Conservation (phyloP, 371 early-diverging fungal genomes). For the Mortierella sp. region DNA sequence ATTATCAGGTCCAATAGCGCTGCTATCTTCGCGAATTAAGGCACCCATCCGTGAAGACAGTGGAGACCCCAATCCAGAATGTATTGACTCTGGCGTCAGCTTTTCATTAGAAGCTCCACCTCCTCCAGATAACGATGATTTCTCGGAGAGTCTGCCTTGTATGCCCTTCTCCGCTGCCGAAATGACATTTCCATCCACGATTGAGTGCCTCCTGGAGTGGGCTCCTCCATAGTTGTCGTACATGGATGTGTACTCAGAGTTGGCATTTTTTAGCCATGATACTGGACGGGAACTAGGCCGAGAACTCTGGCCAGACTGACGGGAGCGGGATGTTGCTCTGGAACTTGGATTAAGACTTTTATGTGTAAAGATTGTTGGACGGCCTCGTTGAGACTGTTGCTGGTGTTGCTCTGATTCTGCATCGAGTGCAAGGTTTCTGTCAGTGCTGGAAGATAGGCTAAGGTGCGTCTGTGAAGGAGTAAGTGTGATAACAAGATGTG, state of each 20-base stretch:
- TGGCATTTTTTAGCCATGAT: conserved; percentile 39
- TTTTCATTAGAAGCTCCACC: neutral
- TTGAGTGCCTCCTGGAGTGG: conserved; percentile 16
- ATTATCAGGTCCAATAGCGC: conserved; percentile 57
- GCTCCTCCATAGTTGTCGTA: conserved; percentile 40
- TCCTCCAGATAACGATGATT: conserved; percentile 1
- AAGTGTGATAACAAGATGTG: conserved; percentile 9
- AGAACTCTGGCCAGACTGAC: conserved; percentile 15
- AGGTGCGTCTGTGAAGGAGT: conserved; percentile 8
- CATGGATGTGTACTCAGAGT: conserved; percentile 40
- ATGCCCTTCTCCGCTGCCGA: conserved; percentile 31
- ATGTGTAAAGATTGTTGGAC: neutral
- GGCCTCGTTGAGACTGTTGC: conserved; percentile 21
- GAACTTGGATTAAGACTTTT: conserved; percentile 17
- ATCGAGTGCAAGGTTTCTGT: conserved; percentile 18
- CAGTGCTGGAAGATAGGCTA: conserved; percentile 10
- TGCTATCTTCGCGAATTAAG: conserved; percentile 27
- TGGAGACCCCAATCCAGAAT: neutral
- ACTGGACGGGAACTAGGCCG: conserved; percentile 31
- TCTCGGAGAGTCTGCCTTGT: neutral
- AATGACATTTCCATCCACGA: conserved; percentile 7
- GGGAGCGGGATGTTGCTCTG: conserved; percentile 33
- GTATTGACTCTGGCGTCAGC: neutral
- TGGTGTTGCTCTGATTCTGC: conserved; percentile 10
- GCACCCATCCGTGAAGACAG: neutral